Base-by-base conservation (phyloP, 2,329 filamentous ascomycete species). In the Hypocreales sp. region DNA sequence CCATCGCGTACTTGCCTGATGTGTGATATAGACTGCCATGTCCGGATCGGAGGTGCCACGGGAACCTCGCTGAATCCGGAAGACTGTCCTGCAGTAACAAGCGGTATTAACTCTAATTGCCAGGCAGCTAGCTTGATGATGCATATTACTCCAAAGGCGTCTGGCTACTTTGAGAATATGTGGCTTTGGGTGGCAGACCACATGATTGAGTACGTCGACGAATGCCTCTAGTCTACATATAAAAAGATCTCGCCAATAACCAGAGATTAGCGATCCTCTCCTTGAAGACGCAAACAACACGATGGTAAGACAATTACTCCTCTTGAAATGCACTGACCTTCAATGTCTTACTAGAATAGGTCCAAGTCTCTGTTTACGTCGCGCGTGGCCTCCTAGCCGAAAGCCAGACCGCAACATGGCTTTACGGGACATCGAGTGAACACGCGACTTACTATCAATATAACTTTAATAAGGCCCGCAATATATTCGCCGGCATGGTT, bases 1-100 rank as follows among this genome's bases (percentile, higher is more conserved):
- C 62, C 34, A 72, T 72, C 9, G 21, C n/a, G n/a, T 7, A 4
- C 10, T 30, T 19, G 26, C 5, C n/a, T 3, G n/a, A n/a, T n/a
- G n/a, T n/a, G n/a, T n/a, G n/a, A n/a, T n/a, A n/a, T 17, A 29
- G 79, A 86, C 42, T 67, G 70, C 5, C 79, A 87, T 50, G 64
- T 78, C 47, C 72, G 79, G 35, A 63, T 86, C 32, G 79, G 77
- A 36, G 79, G 80, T 15, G 68, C 67, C 12, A 62, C 66, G 4
- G 79, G 79, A 19, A 77, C 76, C 9, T 51, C 71, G 24, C 60
- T 84, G 5, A 69, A 72, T 41, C 64, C 64, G 14, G 56, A 66
- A 40, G 66, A 58, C 12, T 82, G 74, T 31, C 66, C 66, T 4
- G 51, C 55, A 20, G 40, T 51, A 4, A 34, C 21, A 12, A 55